A percentile compares a stretch with the other conserved stretches of the same genome.
These are phyloP conservation scores for Corylus heterophylla DNA, from an alignment of 306 rosid genomes.

Conservation along the genomic window DNA sequence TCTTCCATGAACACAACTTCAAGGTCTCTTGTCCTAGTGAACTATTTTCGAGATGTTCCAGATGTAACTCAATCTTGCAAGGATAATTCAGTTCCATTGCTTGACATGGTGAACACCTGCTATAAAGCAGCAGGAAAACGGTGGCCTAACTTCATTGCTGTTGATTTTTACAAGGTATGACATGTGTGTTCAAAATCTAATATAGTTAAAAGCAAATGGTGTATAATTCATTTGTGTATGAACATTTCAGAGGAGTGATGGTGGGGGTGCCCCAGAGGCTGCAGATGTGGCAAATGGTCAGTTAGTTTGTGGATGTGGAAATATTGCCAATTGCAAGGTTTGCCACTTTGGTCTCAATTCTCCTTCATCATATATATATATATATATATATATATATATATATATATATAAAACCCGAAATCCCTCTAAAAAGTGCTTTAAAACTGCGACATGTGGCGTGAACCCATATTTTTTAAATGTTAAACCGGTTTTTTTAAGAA, in stretches of 20 bases:
- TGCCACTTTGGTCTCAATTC: neutral
- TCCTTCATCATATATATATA: too few relatives aligned
- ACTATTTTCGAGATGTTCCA: constrained; percentile 56
- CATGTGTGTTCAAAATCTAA: neutral
- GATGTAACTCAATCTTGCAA: constrained; percentile 51
- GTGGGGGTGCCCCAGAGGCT: constrained; percentile 71
- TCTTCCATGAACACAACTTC: constrained; percentile 52
- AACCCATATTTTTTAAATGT: too few relatives aligned
- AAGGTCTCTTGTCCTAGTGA: constrained; percentile 64
- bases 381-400: too few relatives aligned
- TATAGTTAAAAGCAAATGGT: neutral
- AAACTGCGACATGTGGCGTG: too few relatives aligned
- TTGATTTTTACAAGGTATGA: constrained; percentile 76
- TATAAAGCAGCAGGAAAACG: constrained; percentile 58
- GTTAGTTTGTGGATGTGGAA: constrained; percentile 66
- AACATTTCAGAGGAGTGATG: constrained; percentile 70
- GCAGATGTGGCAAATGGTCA: constrained; percentile 65
- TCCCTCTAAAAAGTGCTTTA: too few relatives aligned
- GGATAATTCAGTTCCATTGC: constrained; percentile 73
- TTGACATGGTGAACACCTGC: constrained; percentile 67
- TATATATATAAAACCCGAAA: too few relatives aligned
- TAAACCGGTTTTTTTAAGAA: too few relatives aligned
- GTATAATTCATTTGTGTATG: neutral
- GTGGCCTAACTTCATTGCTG: constrained; percentile 86
- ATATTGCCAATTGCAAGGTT: constrained; percentile 68